Evolutionary conservation across 73 alveolate species (phyloP), one percentile per base, ranked within the genome.

Genomic region (Tetrahymena borealis): DNA sequence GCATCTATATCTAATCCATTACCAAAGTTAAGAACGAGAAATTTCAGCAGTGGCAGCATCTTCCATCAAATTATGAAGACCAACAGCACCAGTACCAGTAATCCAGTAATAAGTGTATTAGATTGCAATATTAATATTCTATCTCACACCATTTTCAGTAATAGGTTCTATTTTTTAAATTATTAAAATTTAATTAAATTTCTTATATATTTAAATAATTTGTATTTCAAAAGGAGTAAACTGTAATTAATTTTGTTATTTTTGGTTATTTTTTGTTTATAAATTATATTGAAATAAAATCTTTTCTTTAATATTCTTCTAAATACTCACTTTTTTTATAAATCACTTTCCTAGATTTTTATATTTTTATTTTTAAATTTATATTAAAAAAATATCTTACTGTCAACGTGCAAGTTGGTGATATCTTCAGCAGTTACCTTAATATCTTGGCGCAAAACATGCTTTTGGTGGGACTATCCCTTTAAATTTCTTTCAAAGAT

Each of bases 31-130:
- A 32, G 96, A 94, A 31, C 96, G 78, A 39, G 94, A 94, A 38
- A 94, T 94, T 91, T 94, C 96, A 18, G 93, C 91, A 94, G 96
- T 94, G 16, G 96, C 94, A 39, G 96, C 96, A 78, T 91, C 96
- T 91, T 94, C 96, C 96, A 94, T 94, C 94, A 94, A 39, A 39
- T 94, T 94, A 39, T 94, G 93, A 43, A 94, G 90, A 33, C 95
- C 92, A 20, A 94, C 94, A 15, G 95, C 96, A 11, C 96, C 96
- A 32, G 85, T 60, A 32, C 96, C 96, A 33, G 91, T 91, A 91
- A 94, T 35, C 96, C 96, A 94, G 93, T 91, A 94, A 91, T 90
- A 90, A 31, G 92, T 91, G 33, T 79, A 43, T 38, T 92, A 38
- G 24, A 94, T 36, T 2, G 91, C 96, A 5, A 91, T 39, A 16